These are phyloP conservation scores for Ceratobasidium sp. DNA, from an alignment of 1,284 basidiomycete species.

Conservation along the genomic window DNA sequence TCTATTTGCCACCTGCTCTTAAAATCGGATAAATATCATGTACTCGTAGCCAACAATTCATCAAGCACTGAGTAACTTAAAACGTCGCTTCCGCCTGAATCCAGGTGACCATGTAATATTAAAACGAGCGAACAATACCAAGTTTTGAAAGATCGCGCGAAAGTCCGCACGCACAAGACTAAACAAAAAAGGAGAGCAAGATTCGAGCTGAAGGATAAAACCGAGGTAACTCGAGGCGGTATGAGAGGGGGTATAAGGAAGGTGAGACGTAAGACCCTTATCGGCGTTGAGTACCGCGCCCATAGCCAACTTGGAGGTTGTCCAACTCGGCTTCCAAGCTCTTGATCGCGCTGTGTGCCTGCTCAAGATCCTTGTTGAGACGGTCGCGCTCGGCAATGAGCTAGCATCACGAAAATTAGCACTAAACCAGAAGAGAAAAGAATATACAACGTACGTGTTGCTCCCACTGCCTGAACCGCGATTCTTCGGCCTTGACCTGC, in stretches of 20 bases:
- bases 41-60: background rate
- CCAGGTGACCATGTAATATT: slow-evolving; percentile 28
- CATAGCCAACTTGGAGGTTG: slow-evolving; percentile 87
- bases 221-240: background rate
- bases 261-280: slow-evolving; percentile 16
- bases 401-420: slow-evolving; percentile 59
- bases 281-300: slow-evolving; percentile 74
- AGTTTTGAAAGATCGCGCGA: slow-evolving; percentile 21
- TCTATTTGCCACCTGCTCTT: background rate
- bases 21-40: slow-evolving; percentile 10
- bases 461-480: slow-evolving; percentile 99
- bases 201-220: slow-evolving; percentile 7
- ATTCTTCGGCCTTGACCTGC: slow-evolving; percentile 99
- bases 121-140: slow-evolving; percentile 41
- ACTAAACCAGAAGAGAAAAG: slow-evolving; percentile 14
- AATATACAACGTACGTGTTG: slow-evolving; percentile 80
- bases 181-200: slow-evolving; percentile 33
- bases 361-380: slow-evolving; percentile 96
- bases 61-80: background rate
- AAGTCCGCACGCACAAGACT: slow-evolving; percentile 9
- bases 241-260: slow-evolving; percentile 20
- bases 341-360: slow-evolving; percentile 93
- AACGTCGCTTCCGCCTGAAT: background rate
- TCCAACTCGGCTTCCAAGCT: slow-evolving; percentile 89
- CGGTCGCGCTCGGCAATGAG: slow-evolving; percentile 96